phyloP scores from a whole-genome alignment of 2,329 filamentous ascomycete genomes.

The Beauveria medogensis region DNA sequence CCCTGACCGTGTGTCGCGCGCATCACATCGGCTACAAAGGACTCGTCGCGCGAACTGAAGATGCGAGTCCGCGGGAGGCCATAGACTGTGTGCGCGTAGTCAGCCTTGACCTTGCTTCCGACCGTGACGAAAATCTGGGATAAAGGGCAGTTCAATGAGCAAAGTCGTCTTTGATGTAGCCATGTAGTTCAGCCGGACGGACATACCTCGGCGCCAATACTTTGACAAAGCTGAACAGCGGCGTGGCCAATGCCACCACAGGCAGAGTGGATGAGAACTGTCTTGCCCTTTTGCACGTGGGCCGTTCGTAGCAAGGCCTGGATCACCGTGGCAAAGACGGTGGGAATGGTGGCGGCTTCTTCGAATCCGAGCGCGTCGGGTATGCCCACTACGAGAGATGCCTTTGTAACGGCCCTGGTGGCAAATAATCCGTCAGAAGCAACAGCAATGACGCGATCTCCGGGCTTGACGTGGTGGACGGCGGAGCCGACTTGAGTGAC shows the following conservation, averaged over 20 bases:
- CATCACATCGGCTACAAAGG: conserved; percentile 20
- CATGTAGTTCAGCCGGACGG: not conserved
- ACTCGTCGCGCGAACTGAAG: conserved; percentile 19
- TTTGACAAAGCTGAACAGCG: not conserved
- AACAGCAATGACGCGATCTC: too few relatives aligned
- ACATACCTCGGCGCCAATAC: not conserved
- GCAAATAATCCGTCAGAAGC: too few relatives aligned
- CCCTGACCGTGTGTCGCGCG: conserved; percentile 18
- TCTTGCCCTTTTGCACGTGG: not conserved
- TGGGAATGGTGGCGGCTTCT: too few relatives aligned
- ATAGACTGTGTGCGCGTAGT: conserved; percentile 18
- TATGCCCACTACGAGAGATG: too few relatives aligned
- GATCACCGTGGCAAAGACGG: too few relatives aligned
- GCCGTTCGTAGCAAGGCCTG: too few relatives aligned
- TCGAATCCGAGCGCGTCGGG: too few relatives aligned
- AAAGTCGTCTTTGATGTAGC: not conserved
- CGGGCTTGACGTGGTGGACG: too few relatives aligned
- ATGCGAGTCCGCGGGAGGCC: conserved; percentile 19
- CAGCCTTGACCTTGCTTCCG: conserved; percentile 20
- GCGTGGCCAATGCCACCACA: not conserved
- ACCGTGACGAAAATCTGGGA: conserved; percentile 18
- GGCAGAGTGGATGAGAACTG: conserved; percentile 4
- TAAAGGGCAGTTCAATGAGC: not conserved
- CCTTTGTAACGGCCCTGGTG: too few relatives aligned
- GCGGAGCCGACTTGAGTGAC: too few relatives aligned